Evolutionary conservation across 768 basidiomycete species (phyloP), one percentile per base, ranked within the genome.

Genomic region (Coprinopsis marcescibilis): DNA sequence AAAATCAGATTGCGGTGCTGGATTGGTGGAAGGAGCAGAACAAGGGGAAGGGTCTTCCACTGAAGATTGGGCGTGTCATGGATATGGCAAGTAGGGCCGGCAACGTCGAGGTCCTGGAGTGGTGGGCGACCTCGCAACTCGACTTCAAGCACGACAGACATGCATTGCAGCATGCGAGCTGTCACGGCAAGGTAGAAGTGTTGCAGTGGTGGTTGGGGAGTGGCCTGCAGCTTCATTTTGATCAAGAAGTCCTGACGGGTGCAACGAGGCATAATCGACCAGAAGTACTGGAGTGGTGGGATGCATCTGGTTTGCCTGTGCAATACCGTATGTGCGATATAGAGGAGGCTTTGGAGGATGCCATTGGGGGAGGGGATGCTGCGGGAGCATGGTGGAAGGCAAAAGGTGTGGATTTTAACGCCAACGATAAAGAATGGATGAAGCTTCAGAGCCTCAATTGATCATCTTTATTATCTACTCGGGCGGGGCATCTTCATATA

Each of bases 291-390:
- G 83, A 89, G 51, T 94, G 90, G 90, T 93, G 91, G 91, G 77
- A 87, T 52, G 77, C 76, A 57, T 84, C 78, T 33, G 84, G 84
- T 5, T 68, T 92, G 41, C 75, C 85, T 3, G 80, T 92, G 48
- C 85, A 87, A 56, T 94, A 90, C 64, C 78, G 91, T 44, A 81
- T 90, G 76, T 92, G 90, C 59, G 90, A 94, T 61, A 81, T 94
- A 41, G 90, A 94, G 59, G 90, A 92, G 68, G 90, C 90, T 2
- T 62, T 93, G 55, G 90, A 92, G 60, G 90, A 93, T 54, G 83
- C 86, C 0, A 85, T 89, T 42, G 83, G 83, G 6, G 84, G 83
- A n/a, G 87, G 88, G 11, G 77, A 82, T 51, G 76, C 70, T 38
- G 86, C 83, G 10, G 74, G 86, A 57, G 69, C 67, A 45, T 93